Conservation (phyloP, 1,284 basidiomycete genomes). For the Wolfiporia cocos region DNA sequence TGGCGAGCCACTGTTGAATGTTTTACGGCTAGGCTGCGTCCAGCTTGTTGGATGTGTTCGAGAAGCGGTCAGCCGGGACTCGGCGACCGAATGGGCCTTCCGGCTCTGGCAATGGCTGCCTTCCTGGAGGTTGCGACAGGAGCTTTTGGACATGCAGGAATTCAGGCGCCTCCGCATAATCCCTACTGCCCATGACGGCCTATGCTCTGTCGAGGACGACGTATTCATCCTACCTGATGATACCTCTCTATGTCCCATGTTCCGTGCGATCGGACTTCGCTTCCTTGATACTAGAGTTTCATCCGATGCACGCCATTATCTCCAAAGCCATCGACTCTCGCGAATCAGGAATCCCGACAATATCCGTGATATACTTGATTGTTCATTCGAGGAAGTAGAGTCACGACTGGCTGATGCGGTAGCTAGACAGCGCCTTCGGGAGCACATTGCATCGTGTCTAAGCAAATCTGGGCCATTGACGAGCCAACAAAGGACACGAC, state of each 20-base stretch:
- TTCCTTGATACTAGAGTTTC: too few species aligned
- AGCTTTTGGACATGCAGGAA: background rate
- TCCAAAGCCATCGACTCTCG: too few species aligned
- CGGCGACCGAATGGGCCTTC: background rate
- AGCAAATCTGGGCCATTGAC: background rate
- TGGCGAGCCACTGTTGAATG: conserved; percentile 3
- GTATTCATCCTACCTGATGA: background rate
- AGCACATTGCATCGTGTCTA: conserved; percentile 3
- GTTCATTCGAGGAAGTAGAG: too few species aligned
- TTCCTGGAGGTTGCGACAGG: background rate
- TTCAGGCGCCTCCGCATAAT: background rate
- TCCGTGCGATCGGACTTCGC: too few species aligned
- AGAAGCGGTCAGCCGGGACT: background rate
- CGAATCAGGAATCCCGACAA: too few species aligned
- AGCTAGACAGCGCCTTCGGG: too few species aligned
- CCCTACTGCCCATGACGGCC: background rate
- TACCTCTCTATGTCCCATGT: background rate
- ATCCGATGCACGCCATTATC: too few species aligned
- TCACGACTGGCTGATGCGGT: too few species aligned
- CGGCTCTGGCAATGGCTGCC: conserved; percentile 8
- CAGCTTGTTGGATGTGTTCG: conserved; percentile 1
- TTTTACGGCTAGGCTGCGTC: background rate
- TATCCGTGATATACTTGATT: too few species aligned
- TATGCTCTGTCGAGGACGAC: background rate
- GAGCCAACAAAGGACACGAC: background rate